Evolutionary conservation across 2,329 filamentous ascomycete species (phyloP), one percentile per base, ranked within the genome.

Genomic region (Ceratocystis variospora): DNA sequence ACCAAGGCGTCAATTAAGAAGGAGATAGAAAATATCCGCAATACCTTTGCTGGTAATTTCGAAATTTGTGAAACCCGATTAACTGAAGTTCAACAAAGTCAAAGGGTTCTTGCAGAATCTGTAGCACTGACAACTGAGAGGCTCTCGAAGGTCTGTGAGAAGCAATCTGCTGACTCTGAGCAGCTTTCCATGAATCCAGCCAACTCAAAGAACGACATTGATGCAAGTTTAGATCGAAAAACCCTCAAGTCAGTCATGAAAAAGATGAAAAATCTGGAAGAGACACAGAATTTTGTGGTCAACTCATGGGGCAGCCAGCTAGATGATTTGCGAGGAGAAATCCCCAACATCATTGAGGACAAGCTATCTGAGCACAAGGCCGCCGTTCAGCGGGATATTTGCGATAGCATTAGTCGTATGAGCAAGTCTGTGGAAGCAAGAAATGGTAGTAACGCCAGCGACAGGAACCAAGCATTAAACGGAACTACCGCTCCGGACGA

Each of bases 231-330:
- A 2, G 48, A 53, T 53, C 48, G 48, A 15, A 41, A 62, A 12
- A 15, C 37, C 7, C 37, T 62, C 8, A 41, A 62, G 33, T 37
- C 19, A 41, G 33, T 62, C 4, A 53, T 55, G 33, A 62, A 66
- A 44, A 62, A 55, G 57, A 28, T 55, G 65, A 66, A 66, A 41
- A 53, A 45, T 44, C 22, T 57, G 37, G 65, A 66, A n/a, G 65
- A 66, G 45, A 66, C 61, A 3, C 45, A 63, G 12, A 33, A 19
- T 10, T 45, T 63, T 61, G 61, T 62, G 22, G 57, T 62, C 12
- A 44, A 45, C 17, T 62, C 65, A n/a, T 62, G 65, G 65, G 59
- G 59, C 22, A 53, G 48, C 15, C 63, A 65, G 37, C 17, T 65
- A 4, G 63, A 65, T 41, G 63, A 65, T 44, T 53, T 65, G 12